Evolutionary conservation across 345 rosid species (phyloP).

Genomic region (Brassica nigra): DNA sequence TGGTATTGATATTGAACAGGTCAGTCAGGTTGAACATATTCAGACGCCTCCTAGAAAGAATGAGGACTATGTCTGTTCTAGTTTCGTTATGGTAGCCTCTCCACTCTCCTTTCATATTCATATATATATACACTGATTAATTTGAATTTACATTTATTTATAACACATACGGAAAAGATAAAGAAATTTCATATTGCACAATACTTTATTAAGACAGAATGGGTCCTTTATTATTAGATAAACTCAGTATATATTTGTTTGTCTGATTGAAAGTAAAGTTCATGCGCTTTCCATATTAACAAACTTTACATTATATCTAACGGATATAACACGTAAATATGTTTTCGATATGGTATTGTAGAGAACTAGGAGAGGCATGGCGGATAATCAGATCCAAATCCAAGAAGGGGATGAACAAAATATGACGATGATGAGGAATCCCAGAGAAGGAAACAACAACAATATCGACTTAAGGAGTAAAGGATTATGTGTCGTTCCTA

Average conservation of each 20-base stretch:
- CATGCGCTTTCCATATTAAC: background rate
- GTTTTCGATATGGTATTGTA: slow-evolving; percentile 23
- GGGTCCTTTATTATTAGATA: slow-evolving; percentile 14
- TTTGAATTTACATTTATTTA: slow-evolving; percentile 10
- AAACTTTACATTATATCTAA: background rate
- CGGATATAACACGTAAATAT: slow-evolving; percentile 18
- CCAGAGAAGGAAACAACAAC: slow-evolving; percentile 22
- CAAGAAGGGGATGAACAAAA: slow-evolving; percentile 30
- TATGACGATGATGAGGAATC: slow-evolving; percentile 25
- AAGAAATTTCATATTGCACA: slow-evolving; percentile 11
- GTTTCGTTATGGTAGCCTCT: slow-evolving; percentile 37
- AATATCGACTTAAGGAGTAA: slow-evolving; percentile 60
- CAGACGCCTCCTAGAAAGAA: slow-evolving; percentile 48
- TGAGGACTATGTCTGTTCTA: slow-evolving; percentile 43
- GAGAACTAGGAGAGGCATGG: slow-evolving; percentile 28
- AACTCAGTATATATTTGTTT: slow-evolving; percentile 2
- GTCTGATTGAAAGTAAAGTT: background rate
- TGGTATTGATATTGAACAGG: slow-evolving; percentile 44
- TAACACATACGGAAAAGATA: background rate
- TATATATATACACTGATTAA: background rate
- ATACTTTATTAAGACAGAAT: background rate
- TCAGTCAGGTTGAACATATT: slow-evolving; percentile 50
- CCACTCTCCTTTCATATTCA: slow-evolving; percentile 20
- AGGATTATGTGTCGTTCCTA: slow-evolving; percentile 79
- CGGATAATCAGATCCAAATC: slow-evolving; percentile 31